These are phyloP conservation scores for Colletotrichum tamarilloi DNA, from an alignment of 2,329 filamentous ascomycete species.

Conservation along the genomic window DNA sequence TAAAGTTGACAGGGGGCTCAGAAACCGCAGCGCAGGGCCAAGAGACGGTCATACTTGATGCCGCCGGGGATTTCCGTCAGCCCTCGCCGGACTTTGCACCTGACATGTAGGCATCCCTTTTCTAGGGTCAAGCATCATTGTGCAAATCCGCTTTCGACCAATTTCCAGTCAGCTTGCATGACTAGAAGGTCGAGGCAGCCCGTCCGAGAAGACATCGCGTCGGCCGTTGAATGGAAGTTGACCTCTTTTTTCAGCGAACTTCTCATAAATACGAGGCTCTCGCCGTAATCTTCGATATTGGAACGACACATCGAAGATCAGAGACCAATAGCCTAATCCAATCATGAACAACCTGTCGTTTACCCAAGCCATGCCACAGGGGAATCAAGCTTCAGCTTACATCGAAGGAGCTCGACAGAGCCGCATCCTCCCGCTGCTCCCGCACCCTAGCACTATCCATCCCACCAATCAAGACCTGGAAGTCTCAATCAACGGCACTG, in stretches of 20 bases:
- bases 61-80: not conserved
- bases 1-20: not conserved
- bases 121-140: not conserved
- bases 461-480: not conserved
- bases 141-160: not conserved
- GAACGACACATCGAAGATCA: not conserved
- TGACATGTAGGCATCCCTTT: not conserved
- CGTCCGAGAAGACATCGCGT: no score
- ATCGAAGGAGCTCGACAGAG: not conserved
- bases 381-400: not conserved
- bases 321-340: not conserved
- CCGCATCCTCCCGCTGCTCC: not conserved
- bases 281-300: not conserved
- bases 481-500: not conserved
- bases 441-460: not conserved
- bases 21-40: slow-evolving; percentile 14
- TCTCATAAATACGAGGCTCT: not conserved
- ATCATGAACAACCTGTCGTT: not conserved
- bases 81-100: not conserved
- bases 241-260: not conserved
- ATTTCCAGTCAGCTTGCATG: not conserved
- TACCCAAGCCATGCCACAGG: not conserved
- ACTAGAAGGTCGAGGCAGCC: no score
- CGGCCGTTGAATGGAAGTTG: no score
- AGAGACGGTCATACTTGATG: not conserved